A percentile compares a stretch with the other conserved stretches of the same genome.
These are phyloP conservation scores for Venturia aucupariae DNA, from an alignment of 2,329 filamentous ascomycete genomes.

Conservation along the genomic window DNA sequence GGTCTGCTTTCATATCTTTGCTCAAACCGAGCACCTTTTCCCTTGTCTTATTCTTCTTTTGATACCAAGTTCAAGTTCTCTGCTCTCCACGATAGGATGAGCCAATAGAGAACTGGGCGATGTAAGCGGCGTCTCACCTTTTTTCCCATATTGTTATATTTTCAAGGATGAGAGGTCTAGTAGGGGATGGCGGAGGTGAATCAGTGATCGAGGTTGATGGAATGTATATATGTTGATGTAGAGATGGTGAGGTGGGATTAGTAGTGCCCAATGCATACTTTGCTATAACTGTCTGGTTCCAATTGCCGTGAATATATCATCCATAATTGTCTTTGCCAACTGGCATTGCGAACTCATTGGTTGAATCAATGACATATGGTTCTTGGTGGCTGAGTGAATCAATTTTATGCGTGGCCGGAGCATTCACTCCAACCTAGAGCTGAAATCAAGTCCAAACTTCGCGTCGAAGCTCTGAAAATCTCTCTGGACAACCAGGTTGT, in stretches of 20 bases:
- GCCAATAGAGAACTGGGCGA: neutral
- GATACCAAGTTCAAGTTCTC: neutral
- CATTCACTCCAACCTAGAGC: neutral
- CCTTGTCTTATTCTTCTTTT: neutral
- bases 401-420: no score
- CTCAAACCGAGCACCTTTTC: neutral
- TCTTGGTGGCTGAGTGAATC: no score
- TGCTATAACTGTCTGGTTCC: neutral
- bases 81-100: neutral
- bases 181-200: neutral
- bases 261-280: neutral
- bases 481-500: no score
- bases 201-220: neutral
- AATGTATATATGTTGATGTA: conserved; percentile 5
- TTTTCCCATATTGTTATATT: neutral
- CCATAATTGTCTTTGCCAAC: no score
- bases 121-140: neutral
- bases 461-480: no score
- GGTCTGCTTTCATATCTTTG: neutral
- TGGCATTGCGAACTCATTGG: no score
- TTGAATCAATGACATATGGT: no score
- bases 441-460: no score
- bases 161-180: neutral
- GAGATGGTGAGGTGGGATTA: neutral
- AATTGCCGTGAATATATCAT: neutral